These are phyloP conservation scores for Fusarium decemcellulare DNA, from an alignment of 2,329 filamentous ascomycete genomes.

Conservation along the genomic window DNA sequence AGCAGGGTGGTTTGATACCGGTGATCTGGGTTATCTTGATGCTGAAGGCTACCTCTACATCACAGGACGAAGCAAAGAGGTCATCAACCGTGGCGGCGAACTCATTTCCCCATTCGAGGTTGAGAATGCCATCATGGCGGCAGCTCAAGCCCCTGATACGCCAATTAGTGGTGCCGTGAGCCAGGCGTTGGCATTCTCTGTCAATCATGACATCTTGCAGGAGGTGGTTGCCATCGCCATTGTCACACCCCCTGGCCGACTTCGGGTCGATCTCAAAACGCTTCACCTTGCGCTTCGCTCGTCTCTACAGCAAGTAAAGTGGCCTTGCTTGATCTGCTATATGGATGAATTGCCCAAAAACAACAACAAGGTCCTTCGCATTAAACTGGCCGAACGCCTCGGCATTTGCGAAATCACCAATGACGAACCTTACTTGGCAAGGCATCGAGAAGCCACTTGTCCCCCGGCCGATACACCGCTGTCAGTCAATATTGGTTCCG, in stretches of 20 bases:
- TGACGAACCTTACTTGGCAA: constrained; percentile 56
- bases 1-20: constrained; percentile 68
- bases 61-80: constrained; percentile 69
- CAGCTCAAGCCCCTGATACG: constrained; percentile 56
- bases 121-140: constrained; percentile 68
- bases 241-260: constrained; percentile 60
- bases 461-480: constrained; percentile 64
- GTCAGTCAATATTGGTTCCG: constrained; percentile 55
- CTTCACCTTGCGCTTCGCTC: constrained; percentile 63
- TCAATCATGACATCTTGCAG: constrained; percentile 66
- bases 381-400: constrained; percentile 65
- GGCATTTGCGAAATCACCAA: constrained; percentile 61
- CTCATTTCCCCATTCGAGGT: constrained; percentile 72
- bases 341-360: constrained; percentile 69
- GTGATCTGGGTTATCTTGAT: constrained; percentile 68
- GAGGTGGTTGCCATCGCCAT: constrained; percentile 69
- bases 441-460: constrained; percentile 66
- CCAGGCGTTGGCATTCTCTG: constrained; percentile 68
- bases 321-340: constrained; percentile 66
- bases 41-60: constrained; percentile 66
- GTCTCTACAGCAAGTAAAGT: constrained; percentile 66
- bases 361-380: constrained; percentile 71
- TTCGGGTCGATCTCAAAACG: constrained; percentile 62
- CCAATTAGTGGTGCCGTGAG: constrained; percentile 62
- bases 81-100: constrained; percentile 71